Conservation (phyloP, 176 grass and related monocot species). For the Oryza coarctata region DNA sequence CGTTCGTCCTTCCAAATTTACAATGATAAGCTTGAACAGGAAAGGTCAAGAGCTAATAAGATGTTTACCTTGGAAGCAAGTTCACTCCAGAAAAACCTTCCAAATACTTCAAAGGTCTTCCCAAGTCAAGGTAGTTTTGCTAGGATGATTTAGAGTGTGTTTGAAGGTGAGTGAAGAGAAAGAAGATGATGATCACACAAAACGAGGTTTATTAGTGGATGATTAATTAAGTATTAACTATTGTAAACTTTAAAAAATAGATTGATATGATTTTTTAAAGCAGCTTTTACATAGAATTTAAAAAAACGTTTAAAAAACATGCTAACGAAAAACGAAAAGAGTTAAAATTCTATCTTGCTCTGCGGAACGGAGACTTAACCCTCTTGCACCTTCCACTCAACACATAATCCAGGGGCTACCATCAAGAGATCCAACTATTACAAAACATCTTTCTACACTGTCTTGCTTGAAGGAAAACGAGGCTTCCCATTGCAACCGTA, state of each 20-base stretch:
- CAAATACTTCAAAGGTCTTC: background rate
- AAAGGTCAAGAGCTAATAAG: slow-evolving; percentile 23
- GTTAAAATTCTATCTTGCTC: too few relatives aligned
- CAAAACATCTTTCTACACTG: background rate
- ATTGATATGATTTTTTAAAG: too few relatives aligned
- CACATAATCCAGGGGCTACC: background rate
- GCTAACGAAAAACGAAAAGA: too few relatives aligned
- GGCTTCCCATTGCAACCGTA: slow-evolving; percentile 16
- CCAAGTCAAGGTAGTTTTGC: background rate
- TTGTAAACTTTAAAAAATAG: too few relatives aligned
- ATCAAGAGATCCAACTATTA: background rate
- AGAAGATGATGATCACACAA: too few relatives aligned
- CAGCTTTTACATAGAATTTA: too few relatives aligned
- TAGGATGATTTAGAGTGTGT: background rate
- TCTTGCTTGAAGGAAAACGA: slow-evolving; percentile 19
- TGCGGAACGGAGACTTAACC: too few relatives aligned
- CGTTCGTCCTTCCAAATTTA: slow-evolving; percentile 42
- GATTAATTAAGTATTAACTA: too few relatives aligned
- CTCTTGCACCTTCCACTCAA: background rate
- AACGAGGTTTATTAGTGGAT: too few relatives aligned
- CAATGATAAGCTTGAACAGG: slow-evolving; percentile 37
- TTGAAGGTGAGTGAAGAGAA: too few relatives aligned
- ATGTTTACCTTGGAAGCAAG: slow-evolving; percentile 26
- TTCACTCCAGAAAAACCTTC: background rate
- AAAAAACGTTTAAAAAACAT: too few relatives aligned